Percentiles rank a stretch among this genome's conserved stretches.
These are phyloP conservation scores for Trametes cubensis DNA, from an alignment of 768 basidiomycete species.

Conservation along the genomic window DNA sequence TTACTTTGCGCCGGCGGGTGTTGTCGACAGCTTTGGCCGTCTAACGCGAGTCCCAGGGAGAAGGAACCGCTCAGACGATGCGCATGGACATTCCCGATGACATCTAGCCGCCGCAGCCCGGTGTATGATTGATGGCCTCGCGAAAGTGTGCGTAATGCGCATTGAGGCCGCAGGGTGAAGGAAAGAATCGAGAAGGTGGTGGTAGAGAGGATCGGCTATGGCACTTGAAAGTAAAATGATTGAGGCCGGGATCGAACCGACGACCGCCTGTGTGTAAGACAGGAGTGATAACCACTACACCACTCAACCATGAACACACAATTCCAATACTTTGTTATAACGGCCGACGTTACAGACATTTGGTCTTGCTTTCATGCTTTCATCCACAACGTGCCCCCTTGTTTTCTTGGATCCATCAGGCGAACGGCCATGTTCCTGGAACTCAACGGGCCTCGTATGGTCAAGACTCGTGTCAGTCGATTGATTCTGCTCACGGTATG, in stretches of 20 bases:
- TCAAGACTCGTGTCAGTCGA: not conserved
- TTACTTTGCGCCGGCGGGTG: not conserved
- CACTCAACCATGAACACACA: slow-evolving; percentile 13
- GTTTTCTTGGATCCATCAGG: not conserved
- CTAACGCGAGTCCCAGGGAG: not conserved
- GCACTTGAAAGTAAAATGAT: not conserved
- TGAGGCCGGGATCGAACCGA: slow-evolving; percentile 27
- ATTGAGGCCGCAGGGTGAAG: not conserved
- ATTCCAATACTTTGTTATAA: not conserved
- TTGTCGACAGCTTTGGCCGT: not conserved
- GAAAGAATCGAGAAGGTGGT: not conserved
- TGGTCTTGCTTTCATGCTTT: too few relatives aligned
- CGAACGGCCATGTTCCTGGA: not conserved
- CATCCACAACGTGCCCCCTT: too few relatives aligned
- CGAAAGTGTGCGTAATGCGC: not conserved
- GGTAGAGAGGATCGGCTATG: not conserved
- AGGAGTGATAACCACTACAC: slow-evolving; percentile 25
- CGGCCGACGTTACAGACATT: too few relatives aligned
- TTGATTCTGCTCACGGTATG: not conserved
- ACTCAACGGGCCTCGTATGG: not conserved
- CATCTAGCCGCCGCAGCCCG: too few relatives aligned
- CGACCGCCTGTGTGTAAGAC: slow-evolving; percentile 22
- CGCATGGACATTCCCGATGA: not conserved
- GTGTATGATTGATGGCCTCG: not conserved
- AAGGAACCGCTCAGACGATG: not conserved